phyloP scores from a whole-genome alignment of 2,329 filamentous ascomycete species.

The Pseudogymnoascus sp. region DNA sequence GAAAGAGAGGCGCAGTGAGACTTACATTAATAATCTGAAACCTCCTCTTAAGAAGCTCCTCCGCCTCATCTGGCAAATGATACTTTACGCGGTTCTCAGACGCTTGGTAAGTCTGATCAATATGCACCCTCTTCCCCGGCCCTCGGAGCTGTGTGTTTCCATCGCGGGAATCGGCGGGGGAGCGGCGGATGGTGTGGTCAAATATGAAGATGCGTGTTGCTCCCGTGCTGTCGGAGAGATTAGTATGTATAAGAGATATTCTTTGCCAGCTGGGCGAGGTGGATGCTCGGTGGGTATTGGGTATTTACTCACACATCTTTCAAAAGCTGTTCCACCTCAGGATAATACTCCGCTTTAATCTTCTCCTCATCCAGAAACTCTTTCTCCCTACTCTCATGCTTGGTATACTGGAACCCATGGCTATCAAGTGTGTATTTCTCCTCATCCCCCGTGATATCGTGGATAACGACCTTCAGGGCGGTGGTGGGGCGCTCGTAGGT shows the following conservation, averaged over 20 bases:
- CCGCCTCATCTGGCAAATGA: slow-evolving; percentile 42
- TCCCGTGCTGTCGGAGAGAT: slow-evolving; percentile 11
- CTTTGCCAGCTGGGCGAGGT: too few species aligned
- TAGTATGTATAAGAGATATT: not conserved
- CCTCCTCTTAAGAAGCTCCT: slow-evolving; percentile 36
- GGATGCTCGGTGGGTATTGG: too few species aligned
- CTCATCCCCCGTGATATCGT: slow-evolving; percentile 65
- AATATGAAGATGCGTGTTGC: slow-evolving; percentile 57
- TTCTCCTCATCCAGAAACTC: slow-evolving; percentile 60
- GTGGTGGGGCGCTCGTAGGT: slow-evolving; percentile 10
- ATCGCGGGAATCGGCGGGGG: slow-evolving; percentile 37
- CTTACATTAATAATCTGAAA: slow-evolving; percentile 47
- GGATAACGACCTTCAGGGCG: slow-evolving; percentile 45
- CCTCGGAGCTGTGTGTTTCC: slow-evolving; percentile 35
- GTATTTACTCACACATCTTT: slow-evolving; percentile 39
- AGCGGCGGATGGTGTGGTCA: slow-evolving; percentile 73
- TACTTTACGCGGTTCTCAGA: slow-evolving; percentile 63
- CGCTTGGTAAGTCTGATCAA: slow-evolving; percentile 66
- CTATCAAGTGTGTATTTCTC: slow-evolving; percentile 56
- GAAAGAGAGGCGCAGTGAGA: not conserved
- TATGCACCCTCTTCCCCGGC: slow-evolving; percentile 65
- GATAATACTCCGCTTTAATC: slow-evolving; percentile 67
- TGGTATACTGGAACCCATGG: slow-evolving; percentile 63
- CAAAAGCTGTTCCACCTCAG: slow-evolving; percentile 66
- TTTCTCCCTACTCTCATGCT: slow-evolving; percentile 44